These are phyloP conservation scores for Yamadazyma philogaea DNA, from an alignment of 805 yeast genomes.

Conservation along the genomic window DNA sequence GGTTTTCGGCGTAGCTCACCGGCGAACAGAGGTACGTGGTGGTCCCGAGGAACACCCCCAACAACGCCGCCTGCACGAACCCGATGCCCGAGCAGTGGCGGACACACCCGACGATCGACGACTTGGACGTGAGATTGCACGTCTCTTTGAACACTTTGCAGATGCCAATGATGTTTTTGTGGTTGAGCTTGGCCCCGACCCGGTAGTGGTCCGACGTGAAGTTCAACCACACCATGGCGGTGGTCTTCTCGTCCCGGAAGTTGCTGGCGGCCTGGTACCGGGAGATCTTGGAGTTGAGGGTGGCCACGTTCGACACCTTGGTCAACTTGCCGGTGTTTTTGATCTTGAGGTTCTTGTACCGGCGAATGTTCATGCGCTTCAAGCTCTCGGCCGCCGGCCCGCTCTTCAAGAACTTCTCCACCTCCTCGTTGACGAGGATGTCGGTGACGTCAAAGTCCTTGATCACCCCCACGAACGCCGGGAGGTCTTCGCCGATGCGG, in stretches of 20 bases:
- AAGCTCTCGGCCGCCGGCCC: conserved; percentile 61
- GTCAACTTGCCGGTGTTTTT: conserved; percentile 66
- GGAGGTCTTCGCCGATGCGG: conserved; percentile 69
- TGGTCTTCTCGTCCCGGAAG: conserved; percentile 39
- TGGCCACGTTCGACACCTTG: conserved; percentile 36
- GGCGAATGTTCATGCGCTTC: conserved; percentile 41
- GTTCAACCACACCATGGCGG: conserved; percentile 63
- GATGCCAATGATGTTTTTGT: conserved; percentile 63
- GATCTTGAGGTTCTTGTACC: conserved; percentile 45
- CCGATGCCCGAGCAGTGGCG: conserved; percentile 85
- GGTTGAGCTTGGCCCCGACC: conserved; percentile 56
- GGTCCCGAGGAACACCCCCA: conserved; percentile 86
- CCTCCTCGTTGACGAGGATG: conserved; percentile 74
- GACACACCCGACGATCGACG: conserved; percentile 81
- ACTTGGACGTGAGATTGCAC: conserved; percentile 69
- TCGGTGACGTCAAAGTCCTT: conserved; percentile 68
- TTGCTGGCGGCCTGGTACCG: conserved; percentile 40
- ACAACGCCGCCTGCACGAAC: conserved; percentile 74
- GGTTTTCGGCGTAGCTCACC: conserved; percentile 70
- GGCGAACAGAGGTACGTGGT: conserved; percentile 81
- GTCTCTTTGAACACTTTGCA: conserved; percentile 92
- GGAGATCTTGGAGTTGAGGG: conserved; percentile 43
- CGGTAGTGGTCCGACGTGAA: conserved; percentile 72
- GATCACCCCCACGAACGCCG: conserved; percentile 61
- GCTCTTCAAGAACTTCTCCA: conserved; percentile 63